Conservation (phyloP, 768 basidiomycete species). For the Lactifluus hygrophoroides region DNA sequence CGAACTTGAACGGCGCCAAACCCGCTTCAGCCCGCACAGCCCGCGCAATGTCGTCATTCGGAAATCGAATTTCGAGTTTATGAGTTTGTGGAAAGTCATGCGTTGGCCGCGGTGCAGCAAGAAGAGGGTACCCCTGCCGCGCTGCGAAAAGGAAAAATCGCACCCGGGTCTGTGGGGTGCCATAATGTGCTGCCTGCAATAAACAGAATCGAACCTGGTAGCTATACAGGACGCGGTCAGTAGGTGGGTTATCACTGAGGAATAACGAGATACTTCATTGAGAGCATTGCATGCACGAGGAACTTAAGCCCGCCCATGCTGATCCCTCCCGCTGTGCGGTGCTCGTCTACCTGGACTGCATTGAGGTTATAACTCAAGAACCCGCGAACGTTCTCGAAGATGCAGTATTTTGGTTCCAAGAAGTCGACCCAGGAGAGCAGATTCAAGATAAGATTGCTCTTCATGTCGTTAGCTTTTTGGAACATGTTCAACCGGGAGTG, state of each 20-base stretch:
- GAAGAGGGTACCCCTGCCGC: constrained; percentile 29
- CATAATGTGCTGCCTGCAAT: constrained; percentile 42
- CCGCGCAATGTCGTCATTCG: constrained; percentile 31
- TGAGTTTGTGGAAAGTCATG: constrained; percentile 35
- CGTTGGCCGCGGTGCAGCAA: constrained; percentile 35
- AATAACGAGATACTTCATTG: constrained; percentile 46
- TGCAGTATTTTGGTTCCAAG: constrained; percentile 34
- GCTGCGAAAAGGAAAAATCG: constrained; percentile 44
- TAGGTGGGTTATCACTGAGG: background rate
- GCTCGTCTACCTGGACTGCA: constrained; percentile 28
- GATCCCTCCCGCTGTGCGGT: constrained; percentile 54
- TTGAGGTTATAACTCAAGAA: constrained; percentile 36
- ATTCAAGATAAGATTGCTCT: constrained; percentile 62
- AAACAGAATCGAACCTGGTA: constrained; percentile 38
- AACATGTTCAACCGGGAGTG: constrained; percentile 70
- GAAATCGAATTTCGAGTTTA: constrained; percentile 43
- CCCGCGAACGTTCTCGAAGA: constrained; percentile 43
- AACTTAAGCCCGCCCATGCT: constrained; percentile 71
- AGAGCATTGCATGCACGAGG: constrained; percentile 47
- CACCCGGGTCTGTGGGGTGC: constrained; percentile 37
- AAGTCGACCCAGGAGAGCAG: constrained; percentile 39
- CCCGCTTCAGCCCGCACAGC: constrained; percentile 43
- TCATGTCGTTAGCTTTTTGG: constrained; percentile 54
- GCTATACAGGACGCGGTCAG: constrained; percentile 21
- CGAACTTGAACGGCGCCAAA: constrained; percentile 37